Evolutionary conservation across 805 yeast genomes (phyloP).

Genomic region (Wickerhamiella spandovensis): DNA sequence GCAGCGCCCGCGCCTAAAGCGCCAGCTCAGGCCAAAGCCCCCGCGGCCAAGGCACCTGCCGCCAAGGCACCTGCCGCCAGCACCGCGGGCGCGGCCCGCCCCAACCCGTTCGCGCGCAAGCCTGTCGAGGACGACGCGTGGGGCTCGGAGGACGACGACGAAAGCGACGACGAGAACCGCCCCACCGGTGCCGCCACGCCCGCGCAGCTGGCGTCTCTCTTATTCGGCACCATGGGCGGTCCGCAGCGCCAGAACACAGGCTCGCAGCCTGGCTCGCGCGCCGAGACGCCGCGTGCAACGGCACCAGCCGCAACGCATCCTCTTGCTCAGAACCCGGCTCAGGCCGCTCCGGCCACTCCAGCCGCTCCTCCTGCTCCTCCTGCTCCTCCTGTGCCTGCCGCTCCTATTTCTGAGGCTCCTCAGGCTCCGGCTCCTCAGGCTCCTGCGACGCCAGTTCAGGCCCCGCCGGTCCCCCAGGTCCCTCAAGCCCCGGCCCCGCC

Average conservation of each 20-base stretch:
- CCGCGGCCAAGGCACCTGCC: neutral
- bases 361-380: constrained; percentile 18
- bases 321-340: constrained; percentile 17
- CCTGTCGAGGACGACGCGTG: constrained; percentile 18
- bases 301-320: constrained; percentile 22
- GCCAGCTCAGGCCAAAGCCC: neutral
- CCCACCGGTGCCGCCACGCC: constrained; percentile 27
- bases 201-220: constrained; percentile 29
- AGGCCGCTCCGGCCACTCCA: neutral
- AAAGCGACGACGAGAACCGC: constrained; percentile 20
- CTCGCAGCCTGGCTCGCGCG: constrained; percentile 12
- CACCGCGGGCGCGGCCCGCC: constrained; percentile 5
- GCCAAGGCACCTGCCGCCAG: constrained; percentile 5
- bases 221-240: constrained; percentile 31
- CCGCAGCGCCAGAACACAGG: constrained; percentile 13
- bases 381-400: constrained; percentile 26
- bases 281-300: neutral
- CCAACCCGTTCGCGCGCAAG: constrained; percentile 4
- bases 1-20: neutral
- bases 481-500: constrained; percentile 10
- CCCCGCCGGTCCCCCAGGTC: too few species aligned
- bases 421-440: constrained; percentile 17
- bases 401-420: constrained; percentile 23
- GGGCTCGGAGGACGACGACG: constrained; percentile 24
- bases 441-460: too few species aligned